Base-by-base conservation (phyloP, 805 yeast species). In the Wickerhamiella sergipiensis region DNA sequence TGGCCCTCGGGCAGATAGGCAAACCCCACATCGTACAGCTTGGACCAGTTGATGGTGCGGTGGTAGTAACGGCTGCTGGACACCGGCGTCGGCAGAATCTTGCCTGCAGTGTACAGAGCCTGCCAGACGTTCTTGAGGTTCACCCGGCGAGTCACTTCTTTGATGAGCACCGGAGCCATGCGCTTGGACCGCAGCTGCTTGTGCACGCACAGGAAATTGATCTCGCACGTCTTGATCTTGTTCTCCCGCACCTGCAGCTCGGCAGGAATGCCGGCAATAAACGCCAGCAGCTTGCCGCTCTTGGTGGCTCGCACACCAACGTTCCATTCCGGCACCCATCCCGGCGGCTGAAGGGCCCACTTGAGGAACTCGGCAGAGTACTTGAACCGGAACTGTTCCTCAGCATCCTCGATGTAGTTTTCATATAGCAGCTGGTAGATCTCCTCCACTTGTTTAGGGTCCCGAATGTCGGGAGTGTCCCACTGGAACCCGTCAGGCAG, bases 291-390 rank as follows among this genome's bases (percentile, higher is more conserved):
- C 65, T 85, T 83, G 1, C 81, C 79, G 29, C 85, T 78, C 1
- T 73, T 74, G 56, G 78, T 79, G 26, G 87, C 97, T 40, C 97
- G 75, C 15, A 92, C 96, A 57, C 97, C 97, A 36, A 87, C 83
- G 59, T 84, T 83, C 95, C 97, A 90, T 13, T 89, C 90, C 50
- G 74, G 71, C 47, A 73, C 73, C 85, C 90, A 90, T 17, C 97
- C 97, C 0, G 98, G 98, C 2, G 95, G 85, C 56, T 83, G 83
- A 59, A 92, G 72, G 0, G 96, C 95, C 97, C 97, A 92, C 59
- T 81, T 76, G 64, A 92, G 77, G 61, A 92, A 90, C 29, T 78
- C 82, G 29, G 80, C 77, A 0, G 88, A 76, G 67, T 92, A 92
- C 58, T 86, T 85, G 72, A 92, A 90, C 62, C 98, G 76, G 71